A percentile compares a stretch with the other conserved stretches of the same genome.
phyloP scores from a whole-genome alignment of 2,329 filamentous ascomycete species.

The Verticillium tricorpus region DNA sequence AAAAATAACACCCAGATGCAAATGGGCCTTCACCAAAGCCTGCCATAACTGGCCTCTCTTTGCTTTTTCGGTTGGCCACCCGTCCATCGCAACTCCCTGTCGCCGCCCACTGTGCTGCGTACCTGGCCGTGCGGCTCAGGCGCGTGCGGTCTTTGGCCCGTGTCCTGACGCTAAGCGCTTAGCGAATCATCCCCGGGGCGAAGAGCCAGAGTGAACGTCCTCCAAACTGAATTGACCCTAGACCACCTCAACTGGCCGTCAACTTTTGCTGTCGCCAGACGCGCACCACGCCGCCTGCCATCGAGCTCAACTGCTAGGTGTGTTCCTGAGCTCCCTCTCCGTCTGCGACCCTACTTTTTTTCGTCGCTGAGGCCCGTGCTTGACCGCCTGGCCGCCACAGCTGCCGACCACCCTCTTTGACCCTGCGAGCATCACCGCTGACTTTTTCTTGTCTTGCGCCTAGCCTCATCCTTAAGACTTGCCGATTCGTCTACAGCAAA shows the following conservation, averaged over 20 bases:
- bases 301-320: conserved; percentile 13
- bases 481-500: background rate
- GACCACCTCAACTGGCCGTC: background rate
- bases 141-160: conserved; percentile 13
- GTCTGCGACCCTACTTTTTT: background rate
- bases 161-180: conserved; percentile 19
- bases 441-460: background rate
- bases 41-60: background rate
- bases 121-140: conserved; percentile 10
- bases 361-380: background rate
- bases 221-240: background rate
- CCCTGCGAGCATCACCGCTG: background rate
- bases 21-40: background rate
- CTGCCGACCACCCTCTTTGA: background rate
- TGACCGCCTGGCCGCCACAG: background rate
- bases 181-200: conserved; percentile 12
- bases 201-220: background rate
- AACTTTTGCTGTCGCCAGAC: conserved; percentile 7
- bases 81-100: background rate
- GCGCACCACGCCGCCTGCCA: conserved; percentile 13
- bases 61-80: background rate
- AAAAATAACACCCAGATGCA: background rate
- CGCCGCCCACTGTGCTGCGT: background rate
- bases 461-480: background rate
- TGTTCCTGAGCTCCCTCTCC: background rate